Evolutionary conservation across 2,329 filamentous ascomycete genomes (phyloP).

Genomic region (Ophiocordyceps australis): DNA sequence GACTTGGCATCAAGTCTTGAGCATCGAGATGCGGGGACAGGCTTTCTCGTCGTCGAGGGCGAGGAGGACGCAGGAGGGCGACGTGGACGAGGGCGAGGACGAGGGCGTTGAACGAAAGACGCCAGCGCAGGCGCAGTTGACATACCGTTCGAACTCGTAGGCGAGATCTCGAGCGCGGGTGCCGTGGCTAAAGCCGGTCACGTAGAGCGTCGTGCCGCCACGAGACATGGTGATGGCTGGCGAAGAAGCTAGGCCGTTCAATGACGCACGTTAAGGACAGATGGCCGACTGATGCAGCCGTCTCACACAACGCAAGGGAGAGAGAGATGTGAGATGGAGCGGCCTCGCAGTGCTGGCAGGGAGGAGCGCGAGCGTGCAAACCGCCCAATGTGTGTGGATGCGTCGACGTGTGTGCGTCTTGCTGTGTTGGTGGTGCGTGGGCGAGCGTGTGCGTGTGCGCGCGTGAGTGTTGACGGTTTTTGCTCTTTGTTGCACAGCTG

Average conservation of each 20-base stretch:
- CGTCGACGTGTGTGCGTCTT: too few relatives aligned
- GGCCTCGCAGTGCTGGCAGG: too few relatives aligned
- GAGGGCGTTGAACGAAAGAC: slow-evolving; percentile 7
- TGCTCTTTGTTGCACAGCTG: not conserved
- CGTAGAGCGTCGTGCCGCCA: slow-evolving; percentile 85
- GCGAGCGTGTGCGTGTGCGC: too few relatives aligned
- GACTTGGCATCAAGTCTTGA: slow-evolving; percentile 8
- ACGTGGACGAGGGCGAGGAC: slow-evolving; percentile 17
- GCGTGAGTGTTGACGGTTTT: not conserved
- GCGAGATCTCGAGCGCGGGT: slow-evolving; percentile 97
- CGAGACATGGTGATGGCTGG: slow-evolving; percentile 56
- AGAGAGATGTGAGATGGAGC: too few relatives aligned
- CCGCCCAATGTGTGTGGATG: not conserved
- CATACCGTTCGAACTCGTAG: slow-evolving; percentile 99
- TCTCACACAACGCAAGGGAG: too few relatives aligned
- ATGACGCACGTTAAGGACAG: too few relatives aligned
- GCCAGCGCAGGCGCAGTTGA: slow-evolving; percentile 34
- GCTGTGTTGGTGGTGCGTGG: too few relatives aligned
- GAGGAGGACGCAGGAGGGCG: slow-evolving; percentile 23
- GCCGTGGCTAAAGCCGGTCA: slow-evolving; percentile 97
- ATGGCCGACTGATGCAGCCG: too few relatives aligned
- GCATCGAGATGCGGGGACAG: slow-evolving; percentile 4
- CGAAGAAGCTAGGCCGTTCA: too few relatives aligned
- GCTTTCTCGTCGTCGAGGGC: slow-evolving; percentile 19
- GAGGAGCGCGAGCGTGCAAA: too few relatives aligned